Evolutionary conservation across 2,329 filamentous ascomycete species (phyloP).

Genomic region (Fusarium siculi): DNA sequence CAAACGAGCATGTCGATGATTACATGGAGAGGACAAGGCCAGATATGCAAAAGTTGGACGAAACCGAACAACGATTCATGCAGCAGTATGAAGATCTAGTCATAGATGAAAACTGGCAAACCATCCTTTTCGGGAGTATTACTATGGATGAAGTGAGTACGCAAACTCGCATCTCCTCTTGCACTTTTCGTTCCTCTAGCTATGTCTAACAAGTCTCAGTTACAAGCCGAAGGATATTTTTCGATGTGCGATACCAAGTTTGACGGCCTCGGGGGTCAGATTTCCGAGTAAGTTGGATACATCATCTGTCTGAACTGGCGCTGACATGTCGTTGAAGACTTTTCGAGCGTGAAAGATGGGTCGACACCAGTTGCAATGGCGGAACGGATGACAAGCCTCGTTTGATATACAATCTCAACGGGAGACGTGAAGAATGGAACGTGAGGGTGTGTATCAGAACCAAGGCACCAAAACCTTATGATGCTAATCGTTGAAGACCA

Average conservation of each 20-base stretch:
- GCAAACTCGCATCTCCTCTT: background rate
- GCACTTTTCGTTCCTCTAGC: background rate
- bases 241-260: constrained; percentile 20
- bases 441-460: constrained; percentile 29
- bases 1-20: constrained; percentile 30
- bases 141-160: constrained; percentile 47
- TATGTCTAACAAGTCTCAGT: constrained; percentile 24
- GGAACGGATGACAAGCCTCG: background rate
- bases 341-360: constrained; percentile 25
- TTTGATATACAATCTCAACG: constrained; percentile 36
- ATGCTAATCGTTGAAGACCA: constrained; percentile 20
- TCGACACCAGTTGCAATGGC: background rate
- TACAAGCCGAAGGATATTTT: constrained; percentile 40
- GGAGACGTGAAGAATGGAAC: constrained; percentile 40
- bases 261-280: constrained; percentile 29
- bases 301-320: background rate
- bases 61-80: constrained; percentile 34
- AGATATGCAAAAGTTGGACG: constrained; percentile 12
- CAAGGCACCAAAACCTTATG: background rate
- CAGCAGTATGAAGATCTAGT: constrained; percentile 38
- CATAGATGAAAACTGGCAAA: constrained; percentile 48
- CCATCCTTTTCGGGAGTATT: constrained; percentile 42
- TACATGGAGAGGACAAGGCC: constrained; percentile 28
- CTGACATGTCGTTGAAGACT: constrained; percentile 17
- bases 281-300: constrained; percentile 37